Evolutionary conservation across 495 filamentous ascomycete genomes (phyloP).

Genomic region (Chlorociboria aeruginascens): DNA sequence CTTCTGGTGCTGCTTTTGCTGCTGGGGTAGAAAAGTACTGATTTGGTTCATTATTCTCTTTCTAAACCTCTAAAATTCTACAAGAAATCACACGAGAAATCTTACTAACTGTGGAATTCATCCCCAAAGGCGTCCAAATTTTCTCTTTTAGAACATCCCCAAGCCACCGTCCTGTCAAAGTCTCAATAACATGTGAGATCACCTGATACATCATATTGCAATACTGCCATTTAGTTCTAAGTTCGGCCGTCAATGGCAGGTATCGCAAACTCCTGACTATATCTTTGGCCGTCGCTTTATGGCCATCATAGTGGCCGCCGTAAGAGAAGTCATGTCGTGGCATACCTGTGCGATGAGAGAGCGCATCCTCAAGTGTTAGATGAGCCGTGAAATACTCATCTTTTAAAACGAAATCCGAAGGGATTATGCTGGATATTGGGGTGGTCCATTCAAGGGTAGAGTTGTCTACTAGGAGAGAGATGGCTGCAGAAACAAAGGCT

Average conservation of each 20-base stretch:
- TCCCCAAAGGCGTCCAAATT: constrained; percentile 37
- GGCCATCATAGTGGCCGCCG: constrained; percentile 15
- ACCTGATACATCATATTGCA: constrained; percentile 41
- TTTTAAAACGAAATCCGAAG: constrained; percentile 39
- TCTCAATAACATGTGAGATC: constrained; percentile 31
- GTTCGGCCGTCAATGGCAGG: constrained; percentile 27
- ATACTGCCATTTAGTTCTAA: constrained; percentile 34
- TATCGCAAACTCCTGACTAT: constrained; percentile 30
- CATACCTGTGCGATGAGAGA: constrained; percentile 38
- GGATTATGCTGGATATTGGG: constrained; percentile 34
- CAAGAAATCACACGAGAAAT: neutral
- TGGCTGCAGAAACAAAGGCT: constrained; percentile 39
- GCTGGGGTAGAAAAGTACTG: constrained; percentile 28
- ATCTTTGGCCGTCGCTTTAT: constrained; percentile 17
- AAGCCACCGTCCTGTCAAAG: constrained; percentile 28
- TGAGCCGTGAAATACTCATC: constrained; percentile 32
- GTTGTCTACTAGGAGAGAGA: constrained; percentile 35
- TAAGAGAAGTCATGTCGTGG: constrained; percentile 20
- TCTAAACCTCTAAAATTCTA: neutral
- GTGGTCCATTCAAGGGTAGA: constrained; percentile 35
- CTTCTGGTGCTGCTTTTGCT: constrained; percentile 15
- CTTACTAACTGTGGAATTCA: constrained; percentile 31
- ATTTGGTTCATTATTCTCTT: neutral
- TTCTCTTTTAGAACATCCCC: constrained; percentile 27
- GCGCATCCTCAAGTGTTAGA: constrained; percentile 38